These are phyloP conservation scores for Paramecium octaurelia DNA, from an alignment of 73 alveolate genomes.

Conservation along the genomic window DNA sequence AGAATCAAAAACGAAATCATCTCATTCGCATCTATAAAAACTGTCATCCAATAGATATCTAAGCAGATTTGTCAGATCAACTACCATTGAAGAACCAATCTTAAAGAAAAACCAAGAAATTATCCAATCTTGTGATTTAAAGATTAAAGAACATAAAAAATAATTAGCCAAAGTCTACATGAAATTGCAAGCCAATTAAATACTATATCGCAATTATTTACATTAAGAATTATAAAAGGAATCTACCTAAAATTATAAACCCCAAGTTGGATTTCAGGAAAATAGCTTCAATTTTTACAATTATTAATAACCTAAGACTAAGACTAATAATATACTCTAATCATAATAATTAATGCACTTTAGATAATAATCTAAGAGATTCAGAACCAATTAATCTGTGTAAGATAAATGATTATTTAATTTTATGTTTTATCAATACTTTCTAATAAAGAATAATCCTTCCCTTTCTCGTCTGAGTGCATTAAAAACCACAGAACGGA, in stretches of 20 bases:
- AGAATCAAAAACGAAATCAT: background rate
- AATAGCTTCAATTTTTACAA: background rate
- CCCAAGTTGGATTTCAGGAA: background rate
- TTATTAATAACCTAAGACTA: background rate
- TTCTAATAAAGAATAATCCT: background rate
- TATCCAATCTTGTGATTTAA: background rate
- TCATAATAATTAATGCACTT: background rate
- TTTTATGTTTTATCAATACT: slow-evolving; percentile 7
- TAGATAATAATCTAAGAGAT: background rate
- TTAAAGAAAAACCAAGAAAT: background rate
- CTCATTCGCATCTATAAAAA: background rate
- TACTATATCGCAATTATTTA: background rate
- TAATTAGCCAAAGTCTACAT: background rate
- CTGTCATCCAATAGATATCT: background rate
- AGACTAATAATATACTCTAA: background rate
- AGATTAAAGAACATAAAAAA: background rate
- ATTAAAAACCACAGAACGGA: background rate
- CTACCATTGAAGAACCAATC: background rate
- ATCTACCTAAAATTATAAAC: background rate
- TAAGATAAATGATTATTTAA: background rate
- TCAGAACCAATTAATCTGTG: background rate
- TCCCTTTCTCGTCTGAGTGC: background rate
- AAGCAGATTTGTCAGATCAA: background rate
- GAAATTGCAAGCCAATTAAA: background rate
- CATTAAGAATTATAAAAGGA: background rate